Evolutionary conservation across 169 alveolate species (phyloP).

Genomic region (Pseudocohnilembus persalinus): DNA sequence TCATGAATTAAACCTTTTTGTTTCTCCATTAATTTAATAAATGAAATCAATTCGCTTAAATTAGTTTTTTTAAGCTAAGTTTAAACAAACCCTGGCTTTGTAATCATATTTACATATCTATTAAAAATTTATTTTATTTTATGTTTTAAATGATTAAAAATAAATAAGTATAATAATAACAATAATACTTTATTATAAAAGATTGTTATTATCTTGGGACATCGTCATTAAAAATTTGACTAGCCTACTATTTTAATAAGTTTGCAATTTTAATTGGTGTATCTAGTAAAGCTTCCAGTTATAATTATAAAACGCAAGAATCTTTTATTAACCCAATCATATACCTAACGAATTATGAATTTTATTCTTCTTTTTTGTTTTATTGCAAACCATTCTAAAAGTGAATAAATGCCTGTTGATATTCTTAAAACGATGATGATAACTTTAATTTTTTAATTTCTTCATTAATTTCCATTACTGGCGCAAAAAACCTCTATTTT

Average conservation of each 20-base stretch:
- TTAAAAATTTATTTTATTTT: no score
- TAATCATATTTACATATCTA: slow-evolving; percentile 7
- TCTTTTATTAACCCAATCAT: slow-evolving; percentile 12
- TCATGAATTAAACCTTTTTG: slow-evolving; percentile 11
- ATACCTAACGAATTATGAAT: slow-evolving; percentile 4
- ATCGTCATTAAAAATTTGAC: slow-evolving; percentile 9
- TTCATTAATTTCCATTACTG: slow-evolving; percentile 11
- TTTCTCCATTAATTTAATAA: slow-evolving; percentile 13
- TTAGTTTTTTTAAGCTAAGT: background rate
- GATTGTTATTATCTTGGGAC: background rate
- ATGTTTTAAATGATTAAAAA: background rate
- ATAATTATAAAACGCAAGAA: background rate
- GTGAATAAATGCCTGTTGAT: background rate
- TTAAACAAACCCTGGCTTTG: slow-evolving; percentile 8
- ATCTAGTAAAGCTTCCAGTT: slow-evolving; percentile 4
- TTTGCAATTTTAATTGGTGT: slow-evolving; percentile 3
- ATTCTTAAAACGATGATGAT: slow-evolving; percentile 3
- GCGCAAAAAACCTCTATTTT: slow-evolving; percentile 4
- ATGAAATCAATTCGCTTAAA: background rate
- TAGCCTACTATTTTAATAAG: slow-evolving; percentile 9
- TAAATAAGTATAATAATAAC: background rate
- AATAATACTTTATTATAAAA: slow-evolving; percentile 2
- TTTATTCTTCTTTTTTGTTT: slow-evolving; percentile 4
- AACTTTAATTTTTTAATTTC: slow-evolving; percentile 21
- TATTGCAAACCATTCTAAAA: background rate